Conservation (phyloP, 202 grass and related monocot species). For the Dendrocalamus latiflorus region DNA sequence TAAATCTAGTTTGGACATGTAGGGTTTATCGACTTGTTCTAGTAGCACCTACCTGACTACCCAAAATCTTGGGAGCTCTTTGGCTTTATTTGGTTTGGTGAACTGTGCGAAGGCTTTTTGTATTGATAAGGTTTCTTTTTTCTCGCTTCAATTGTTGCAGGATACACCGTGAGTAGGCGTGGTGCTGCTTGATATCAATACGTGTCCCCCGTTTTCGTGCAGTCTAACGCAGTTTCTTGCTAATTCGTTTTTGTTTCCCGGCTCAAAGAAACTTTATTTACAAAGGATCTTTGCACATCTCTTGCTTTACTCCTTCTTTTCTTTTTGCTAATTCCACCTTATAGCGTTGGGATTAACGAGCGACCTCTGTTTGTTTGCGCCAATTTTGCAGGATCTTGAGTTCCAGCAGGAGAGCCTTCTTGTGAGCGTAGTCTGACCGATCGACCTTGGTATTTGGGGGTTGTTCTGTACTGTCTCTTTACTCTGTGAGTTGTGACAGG, state of each 20-base stretch:
- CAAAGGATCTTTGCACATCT: neutral
- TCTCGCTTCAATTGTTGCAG: constrained; percentile 42
- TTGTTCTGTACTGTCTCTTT: constrained; percentile 19
- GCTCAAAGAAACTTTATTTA: neutral
- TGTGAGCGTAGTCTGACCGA: constrained; percentile 4
- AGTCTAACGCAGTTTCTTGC: constrained; percentile 15
- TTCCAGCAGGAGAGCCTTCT: neutral
- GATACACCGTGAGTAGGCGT: constrained; percentile 68
- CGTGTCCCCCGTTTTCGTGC: constrained; percentile 32
- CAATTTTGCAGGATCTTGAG: constrained; percentile 24
- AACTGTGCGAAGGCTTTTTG: neutral
- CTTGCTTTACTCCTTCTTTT: neutral
- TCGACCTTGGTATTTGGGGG: constrained; percentile 23
- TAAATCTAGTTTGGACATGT: neutral
- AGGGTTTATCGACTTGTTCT: neutral
- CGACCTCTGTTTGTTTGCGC: constrained; percentile 5
- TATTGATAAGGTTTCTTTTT: constrained; percentile 33
- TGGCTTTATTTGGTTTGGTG: constrained; percentile 8
- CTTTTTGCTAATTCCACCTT: neutral
- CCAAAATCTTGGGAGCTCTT: neutral
- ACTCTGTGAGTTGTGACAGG: constrained; percentile 24
- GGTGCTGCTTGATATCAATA: constrained; percentile 43
- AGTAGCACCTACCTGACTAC: neutral
- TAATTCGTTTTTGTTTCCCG: constrained; percentile 21
- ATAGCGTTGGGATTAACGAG: neutral